Evolutionary conservation across 495 filamentous ascomycete species (phyloP), one percentile per base, ranked within the genome.

Genomic region (Hypomontagnella monticulosa): DNA sequence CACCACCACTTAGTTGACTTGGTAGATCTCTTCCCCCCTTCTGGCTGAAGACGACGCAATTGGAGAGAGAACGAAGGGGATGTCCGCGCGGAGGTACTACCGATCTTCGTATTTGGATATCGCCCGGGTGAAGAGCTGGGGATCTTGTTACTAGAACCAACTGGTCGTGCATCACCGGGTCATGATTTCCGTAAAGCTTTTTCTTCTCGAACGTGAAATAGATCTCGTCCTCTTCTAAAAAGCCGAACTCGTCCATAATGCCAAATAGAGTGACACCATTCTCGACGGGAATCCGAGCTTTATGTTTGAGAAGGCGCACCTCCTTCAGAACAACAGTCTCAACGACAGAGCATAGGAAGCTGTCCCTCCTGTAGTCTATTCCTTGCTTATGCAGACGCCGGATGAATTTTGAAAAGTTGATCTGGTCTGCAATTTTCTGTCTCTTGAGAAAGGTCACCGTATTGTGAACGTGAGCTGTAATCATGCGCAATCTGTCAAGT

Each of bases 171-270:
- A 73, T 18, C 8, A 68, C 30, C 4, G 32, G 20, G 69, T 75
- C 37, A 30, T 76, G 52, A 4, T 12, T 58, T 38, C 57, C 43
- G 7, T 36, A 14, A 32, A 60, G 34, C 7, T 73, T 41, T 4
- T 63, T 19, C 7, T 65, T 46, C 10, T 86, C 76, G 38, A 80
- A 84, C 0, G 79, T 81, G 32, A 87, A 78, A 60, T 87, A 92
- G 0, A 93, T 79, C 60, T 94, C 77, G 0, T 85, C 85, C 68
- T 91, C 90, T 40, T 85, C 59, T 2, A 96, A 76, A 34, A 78
- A 79, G 0, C 83, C 85, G 1, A 89, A 92, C 74, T 96, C 92
- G 63, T 96, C 92, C 85, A 96, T 90, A 20, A 96, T 80, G 3
- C 92, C 92, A 62, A 88, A 91, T 0, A 95, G 76, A 0, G 88